Evolutionary conservation across 2,329 filamentous ascomycete species (phyloP), one percentile per base, ranked within the genome.

Genomic region (Aspergillus pseudoglaucus): DNA sequence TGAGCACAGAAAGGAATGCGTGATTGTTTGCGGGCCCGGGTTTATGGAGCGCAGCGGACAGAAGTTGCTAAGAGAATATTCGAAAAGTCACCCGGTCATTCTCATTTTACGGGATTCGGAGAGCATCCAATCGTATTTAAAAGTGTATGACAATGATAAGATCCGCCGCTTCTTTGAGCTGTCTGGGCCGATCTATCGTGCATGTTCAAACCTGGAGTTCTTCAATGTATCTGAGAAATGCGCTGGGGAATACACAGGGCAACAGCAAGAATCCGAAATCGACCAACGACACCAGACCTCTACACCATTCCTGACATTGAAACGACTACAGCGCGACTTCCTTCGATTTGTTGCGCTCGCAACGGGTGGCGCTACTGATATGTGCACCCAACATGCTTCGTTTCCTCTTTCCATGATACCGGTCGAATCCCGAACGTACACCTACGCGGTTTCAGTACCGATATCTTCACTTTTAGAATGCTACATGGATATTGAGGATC

Each of bases 181-280:
- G 8, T 66, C 65, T 0, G 66, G 65, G 6, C 65, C 64, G 2
- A 76, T 85, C 14, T 82, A 87, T 55, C 75, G 83, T 43, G 75
- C 75, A 1, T 87, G 83, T 60, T 84, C 83, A 9, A 89, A 87
- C 55, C 79, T 85, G 52, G 86, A 90, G 59, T 90, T 88, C 63
- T 88, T 83, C 71, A 89, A 89, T 56, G 71, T 87, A 14, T 83
- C 83, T 2, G 84, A 88, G 59, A 72, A 68, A 40, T 59, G 25
- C 47, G 47, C 55, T 15, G 62, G 61, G 4, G 60, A 68, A 39
- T 60, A 49, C 7, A 37, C 44, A 3, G 37, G 30, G 44, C 57
- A 62, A 1, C 57, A 63, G 1, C 59, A 63, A 6, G 56, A 61
- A 2, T 52, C 56, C 3, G 63, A 69, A 14, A 53, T 62, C 6